These are phyloP conservation scores for Gossypium lobatum DNA, from an alignment of 441 rosid genomes.

Conservation along the genomic window DNA sequence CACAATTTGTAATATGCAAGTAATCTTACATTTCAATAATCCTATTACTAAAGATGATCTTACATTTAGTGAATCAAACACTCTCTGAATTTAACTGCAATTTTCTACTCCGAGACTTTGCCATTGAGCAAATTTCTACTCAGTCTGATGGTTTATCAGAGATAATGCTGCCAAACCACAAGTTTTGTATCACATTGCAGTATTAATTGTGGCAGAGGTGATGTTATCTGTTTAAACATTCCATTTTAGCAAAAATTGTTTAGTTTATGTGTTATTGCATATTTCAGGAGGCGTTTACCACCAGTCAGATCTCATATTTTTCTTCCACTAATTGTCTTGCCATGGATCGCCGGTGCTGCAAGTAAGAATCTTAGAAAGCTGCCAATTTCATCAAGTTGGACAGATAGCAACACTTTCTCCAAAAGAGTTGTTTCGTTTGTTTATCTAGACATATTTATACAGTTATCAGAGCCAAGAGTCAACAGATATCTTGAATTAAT, in stretches of 20 bases:
- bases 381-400: not conserved
- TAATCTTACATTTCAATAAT: too few species aligned
- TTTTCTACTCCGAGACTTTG: not conserved
- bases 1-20: too few species aligned
- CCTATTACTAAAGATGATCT: too few species aligned
- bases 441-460: not conserved
- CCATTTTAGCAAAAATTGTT: conserved; percentile 3
- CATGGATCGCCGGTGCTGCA: conserved; percentile 70
- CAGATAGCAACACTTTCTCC: not conserved
- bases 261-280: conserved; percentile 21
- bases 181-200: not conserved
- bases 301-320: conserved; percentile 63
- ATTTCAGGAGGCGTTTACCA: conserved; percentile 76
- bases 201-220: not conserved
- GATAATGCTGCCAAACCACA: not conserved
- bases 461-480: too few species aligned
- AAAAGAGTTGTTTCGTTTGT: not conserved
- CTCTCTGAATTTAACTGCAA: not conserved
- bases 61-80: too few species aligned
- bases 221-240: not conserved
- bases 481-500: not conserved
- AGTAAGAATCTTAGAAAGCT: conserved; percentile 36
- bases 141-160: not conserved
- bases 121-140: not conserved
- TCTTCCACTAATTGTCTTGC: conserved; percentile 63